Evolutionary conservation across 2,329 filamentous ascomycete genomes (phyloP).

Genomic region (Diplocarpon mali): DNA sequence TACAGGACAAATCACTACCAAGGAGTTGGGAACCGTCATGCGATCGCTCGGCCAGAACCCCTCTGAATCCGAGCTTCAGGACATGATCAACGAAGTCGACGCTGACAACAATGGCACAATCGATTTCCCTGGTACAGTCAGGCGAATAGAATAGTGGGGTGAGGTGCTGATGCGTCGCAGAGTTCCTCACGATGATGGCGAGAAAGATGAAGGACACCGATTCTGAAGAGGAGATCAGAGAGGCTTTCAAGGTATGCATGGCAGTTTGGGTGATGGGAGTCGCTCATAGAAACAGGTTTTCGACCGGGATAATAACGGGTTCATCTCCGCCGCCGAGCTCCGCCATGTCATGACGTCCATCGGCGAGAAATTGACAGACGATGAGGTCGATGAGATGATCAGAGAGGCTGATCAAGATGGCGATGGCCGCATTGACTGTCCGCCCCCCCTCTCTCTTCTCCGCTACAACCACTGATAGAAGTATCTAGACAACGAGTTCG

Average conservation of each 20-base stretch:
- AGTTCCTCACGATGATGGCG: conserved; percentile 90
- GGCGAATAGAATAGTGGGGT: conserved; percentile 11
- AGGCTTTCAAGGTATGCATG: conserved; percentile 65
- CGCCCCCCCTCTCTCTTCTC: not conserved
- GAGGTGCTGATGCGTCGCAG: conserved; percentile 35
- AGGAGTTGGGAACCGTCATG: conserved; percentile 85
- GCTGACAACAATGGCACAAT: conserved; percentile 90
- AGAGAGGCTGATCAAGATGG: conserved; percentile 83
- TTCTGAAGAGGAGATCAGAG: conserved; percentile 81
- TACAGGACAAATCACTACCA: conserved; percentile 80
- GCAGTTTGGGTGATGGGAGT: not conserved
- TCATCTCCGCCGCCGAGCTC: conserved; percentile 79
- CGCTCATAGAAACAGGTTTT: conserved; percentile 45
- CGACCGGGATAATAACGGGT: conserved; percentile 84
- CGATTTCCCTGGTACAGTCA: conserved; percentile 65
- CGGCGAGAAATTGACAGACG: conserved; percentile 81
- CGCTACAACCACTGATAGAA: conserved; percentile 19
- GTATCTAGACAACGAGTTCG: conserved; percentile 72
- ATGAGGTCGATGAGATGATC: conserved; percentile 90
- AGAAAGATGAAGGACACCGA: conserved; percentile 92
- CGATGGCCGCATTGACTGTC: conserved; percentile 82
- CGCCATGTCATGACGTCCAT: conserved; percentile 90
- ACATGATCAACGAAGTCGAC: conserved; percentile 92
- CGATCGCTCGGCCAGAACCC: conserved; percentile 83
- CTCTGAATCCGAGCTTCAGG: conserved; percentile 79